These are phyloP conservation scores for Schizosaccharomyces cryophilus DNA, from an alignment of 805 yeast species.

Conservation along the genomic window DNA sequence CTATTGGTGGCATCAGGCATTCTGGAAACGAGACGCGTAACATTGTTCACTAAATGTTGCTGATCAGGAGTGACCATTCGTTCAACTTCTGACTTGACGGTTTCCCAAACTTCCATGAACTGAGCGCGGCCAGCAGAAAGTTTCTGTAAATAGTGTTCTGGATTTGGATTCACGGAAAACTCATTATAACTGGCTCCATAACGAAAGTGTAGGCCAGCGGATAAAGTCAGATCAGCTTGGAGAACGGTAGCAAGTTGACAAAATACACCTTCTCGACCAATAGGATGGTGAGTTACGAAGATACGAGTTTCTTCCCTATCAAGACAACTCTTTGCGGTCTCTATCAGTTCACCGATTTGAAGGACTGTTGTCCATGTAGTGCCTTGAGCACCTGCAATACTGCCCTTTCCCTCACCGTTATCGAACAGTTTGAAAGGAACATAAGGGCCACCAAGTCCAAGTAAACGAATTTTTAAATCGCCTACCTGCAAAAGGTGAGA, in stretches of 20 bases:
- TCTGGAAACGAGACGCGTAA: constrained; percentile 35
- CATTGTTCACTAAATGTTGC: constrained; percentile 26
- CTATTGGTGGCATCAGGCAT: constrained; percentile 21
- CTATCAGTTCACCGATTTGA: constrained; percentile 42
- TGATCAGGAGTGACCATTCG: constrained; percentile 20
- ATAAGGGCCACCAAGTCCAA: constrained; percentile 52
- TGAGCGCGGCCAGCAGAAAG: constrained; percentile 37
- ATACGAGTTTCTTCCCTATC: constrained; percentile 27
- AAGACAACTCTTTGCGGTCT: constrained; percentile 21
- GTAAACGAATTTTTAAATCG: constrained; percentile 26
- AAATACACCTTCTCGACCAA: constrained; percentile 41
- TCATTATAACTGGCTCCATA: constrained; percentile 50
- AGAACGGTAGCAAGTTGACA: constrained; percentile 42
- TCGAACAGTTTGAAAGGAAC: constrained; percentile 45
- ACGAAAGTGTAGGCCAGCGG: constrained; percentile 49
- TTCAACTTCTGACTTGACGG: constrained; percentile 29
- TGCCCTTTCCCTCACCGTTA: constrained; percentile 26
- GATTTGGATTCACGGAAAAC: constrained; percentile 33
- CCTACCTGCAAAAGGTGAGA: constrained; percentile 21
- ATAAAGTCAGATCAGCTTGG: constrained; percentile 46
- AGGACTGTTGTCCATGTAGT: constrained; percentile 50
- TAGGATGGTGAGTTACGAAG: constrained; percentile 45
- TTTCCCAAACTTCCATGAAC: constrained; percentile 38
- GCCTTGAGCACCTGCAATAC: constrained; percentile 37
- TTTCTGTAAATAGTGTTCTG: constrained; percentile 38